Conservation (phyloP, 257 asterid genomes). For the Phtheirospermum japonicum region DNA sequence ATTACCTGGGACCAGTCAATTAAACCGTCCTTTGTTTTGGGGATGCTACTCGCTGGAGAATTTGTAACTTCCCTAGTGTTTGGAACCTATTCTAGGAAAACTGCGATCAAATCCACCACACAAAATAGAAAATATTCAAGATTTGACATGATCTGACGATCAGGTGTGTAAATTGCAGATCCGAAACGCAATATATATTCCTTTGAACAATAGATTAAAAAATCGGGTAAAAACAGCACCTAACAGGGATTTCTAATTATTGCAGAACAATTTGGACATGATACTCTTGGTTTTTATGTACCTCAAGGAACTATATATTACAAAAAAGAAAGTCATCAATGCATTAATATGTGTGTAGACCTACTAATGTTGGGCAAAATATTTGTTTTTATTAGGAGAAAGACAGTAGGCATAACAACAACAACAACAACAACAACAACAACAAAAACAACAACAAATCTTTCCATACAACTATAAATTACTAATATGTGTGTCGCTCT, state of each 20-base stretch:
- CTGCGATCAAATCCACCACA: conserved; percentile 18
- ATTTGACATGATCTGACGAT: conserved; percentile 20
- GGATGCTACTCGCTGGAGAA: conserved; percentile 72
- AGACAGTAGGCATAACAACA: conserved; percentile 1
- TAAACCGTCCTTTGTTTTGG: too few species aligned
- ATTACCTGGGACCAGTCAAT: too few species aligned
- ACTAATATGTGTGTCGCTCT: too few species aligned
- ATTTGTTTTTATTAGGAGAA: not conserved
- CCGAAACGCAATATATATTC: conserved; percentile 1
- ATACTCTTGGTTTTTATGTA: not conserved
- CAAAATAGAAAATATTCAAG: conserved; percentile 9
- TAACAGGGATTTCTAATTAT: not conserved
- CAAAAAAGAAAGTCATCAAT: too few species aligned
- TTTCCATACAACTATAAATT: too few species aligned
- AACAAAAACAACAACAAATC: too few species aligned
- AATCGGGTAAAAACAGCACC: too few species aligned
- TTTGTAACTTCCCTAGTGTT: conserved; percentile 51
- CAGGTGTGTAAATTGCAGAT: conserved; percentile 6
- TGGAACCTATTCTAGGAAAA: conserved; percentile 64
- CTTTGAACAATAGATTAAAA: too few species aligned
- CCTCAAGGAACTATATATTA: conserved; percentile 1
- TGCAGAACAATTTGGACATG: conserved; percentile 12
- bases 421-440: too few species aligned
- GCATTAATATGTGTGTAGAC: too few species aligned
- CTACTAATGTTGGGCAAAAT: conserved; percentile 15